Percentiles rank a stretch among this genome's conserved stretches.
These are phyloP conservation scores for Ascochyta fabae DNA, from an alignment of 2,329 filamentous ascomycete species.

Conservation along the genomic window DNA sequence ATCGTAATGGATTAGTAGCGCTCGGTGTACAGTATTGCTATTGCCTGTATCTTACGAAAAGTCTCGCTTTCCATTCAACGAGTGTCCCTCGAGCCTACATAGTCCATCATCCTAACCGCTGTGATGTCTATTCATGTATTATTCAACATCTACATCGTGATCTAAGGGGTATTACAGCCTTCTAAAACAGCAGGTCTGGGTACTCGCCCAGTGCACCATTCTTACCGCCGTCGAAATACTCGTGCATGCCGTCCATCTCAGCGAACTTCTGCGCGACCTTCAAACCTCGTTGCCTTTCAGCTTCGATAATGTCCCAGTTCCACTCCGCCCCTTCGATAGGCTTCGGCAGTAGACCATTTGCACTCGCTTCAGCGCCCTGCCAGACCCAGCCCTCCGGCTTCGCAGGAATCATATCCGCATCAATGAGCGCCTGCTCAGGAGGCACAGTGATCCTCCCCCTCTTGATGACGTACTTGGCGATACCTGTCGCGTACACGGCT, in stretches of 20 bases:
- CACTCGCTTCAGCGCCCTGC: conserved; percentile 17
- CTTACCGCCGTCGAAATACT: conserved; percentile 55
- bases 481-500: conserved; percentile 57
- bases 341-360: conserved; percentile 32
- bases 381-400: conserved; percentile 65
- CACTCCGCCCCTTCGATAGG: conserved; percentile 53
- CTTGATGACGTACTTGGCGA: conserved; percentile 60
- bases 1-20: neutral
- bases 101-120: neutral
- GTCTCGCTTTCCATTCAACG: neutral
- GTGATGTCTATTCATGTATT: neutral
- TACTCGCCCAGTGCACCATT: conserved; percentile 55
- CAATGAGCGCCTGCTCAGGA: conserved; percentile 75
- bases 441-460: conserved; percentile 76
- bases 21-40: neutral
- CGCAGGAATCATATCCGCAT: conserved; percentile 75
- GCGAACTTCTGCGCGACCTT: conserved; percentile 62
- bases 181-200: conserved; percentile 44
- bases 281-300: conserved; percentile 62
- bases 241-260: conserved; percentile 60
- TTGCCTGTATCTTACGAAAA: neutral
- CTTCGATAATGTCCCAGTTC: conserved; percentile 67
- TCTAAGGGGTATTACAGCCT: conserved; percentile 2
- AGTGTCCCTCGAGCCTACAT: neutral
- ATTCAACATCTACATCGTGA: neutral